Evolutionary conservation across 2,329 filamentous ascomycete genomes (phyloP), one percentile per base, ranked within the genome.

Genomic region (Monilinia fructicola): DNA sequence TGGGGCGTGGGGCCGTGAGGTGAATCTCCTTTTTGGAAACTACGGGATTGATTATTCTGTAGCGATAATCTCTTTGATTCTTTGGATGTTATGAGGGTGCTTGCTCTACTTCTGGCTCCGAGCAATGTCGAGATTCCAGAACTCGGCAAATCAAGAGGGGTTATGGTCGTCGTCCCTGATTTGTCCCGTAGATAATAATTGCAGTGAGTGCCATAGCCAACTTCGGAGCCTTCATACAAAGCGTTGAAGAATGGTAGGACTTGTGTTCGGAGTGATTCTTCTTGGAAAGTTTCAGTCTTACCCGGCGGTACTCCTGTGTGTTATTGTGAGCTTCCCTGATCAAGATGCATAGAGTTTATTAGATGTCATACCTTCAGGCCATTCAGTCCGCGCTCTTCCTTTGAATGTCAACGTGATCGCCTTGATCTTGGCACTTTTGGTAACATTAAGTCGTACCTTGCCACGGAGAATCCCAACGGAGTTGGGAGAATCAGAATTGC

Each of bases 201-300:
- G 78, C 86, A 89, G 70, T 86, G 83, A 70, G 86, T 86, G n/a
- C 87, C 87, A 72, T 84, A 89, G 3, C 74, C 73, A 23, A 81
- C 83, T 72, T 87, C 84, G 81, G 85, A 86, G 4, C 81, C 81
- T 66, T 85, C 82, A 69, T 87, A 84, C 75, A 84, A 81, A 58
- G 90, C 90, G 74, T 97, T 96, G 82, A 97, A 99, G 76, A 98
- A 98, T 0, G 90, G 94, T 79, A 92, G 88, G 23, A 88, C 94
- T 74, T 97, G 93, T 52, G 91, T 94, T 78, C 96, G 89, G 68
- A 98, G 83, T 4, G 88, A 91, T 72, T 95, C 90, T 69, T 92
- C 90, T 75, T 98, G 93, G 73, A 87, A 90, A 64, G 92, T 87
- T 52, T 96, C 91, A 1, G 89, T 84, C 77, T 96, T 97, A 67